Evolutionary conservation across 495 filamentous ascomycete genomes (phyloP), one percentile per base, ranked within the genome.

Genomic region (Talaromyces thailandensis): DNA sequence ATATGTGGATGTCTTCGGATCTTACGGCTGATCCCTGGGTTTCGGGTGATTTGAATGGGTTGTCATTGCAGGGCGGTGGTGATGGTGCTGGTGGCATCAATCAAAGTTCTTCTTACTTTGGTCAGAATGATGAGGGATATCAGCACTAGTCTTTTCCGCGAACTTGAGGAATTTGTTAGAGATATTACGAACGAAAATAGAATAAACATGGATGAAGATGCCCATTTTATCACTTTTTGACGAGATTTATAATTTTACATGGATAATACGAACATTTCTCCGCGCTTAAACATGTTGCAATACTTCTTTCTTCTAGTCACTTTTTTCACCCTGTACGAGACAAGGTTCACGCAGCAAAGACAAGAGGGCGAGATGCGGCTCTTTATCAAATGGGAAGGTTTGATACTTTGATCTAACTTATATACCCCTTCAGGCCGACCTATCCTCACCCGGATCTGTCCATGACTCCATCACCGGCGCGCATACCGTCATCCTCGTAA

Each of bases 381-480:
- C 28, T 29, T 6, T 29, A 3, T 6, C 31, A 11, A 32, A 32
- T 9, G 8, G 31, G 31, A 32, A 32, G 11, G 2, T 32, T 32
- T 37, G 35, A 16, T 4, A 16, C 12, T 12, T 37, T 37, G 11
- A 37, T 37, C 35, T 37, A 16, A 37, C 12, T 37, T 37, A 3
- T 37, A 12, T 37, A 37, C 35, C 35, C 35, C 23, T 59, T 9
- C 31, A 59, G 14, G 79, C 60, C 18, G 72, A 81, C 58, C 56
- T 77, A 8, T 64, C 77, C 51, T 68, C 72, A 21, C 18, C 63
- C 3, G 53, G 43, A 4, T 67, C 69, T 8, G 66, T 80, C 2
- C 63, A 63, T 5, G 9, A 26, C 11, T 75, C 71, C 43, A 72
- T 80, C 64, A 23, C 58, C 1, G 73, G 71, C 56, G 72, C 73